These are phyloP conservation scores for Candida alai DNA, from an alignment of 805 yeast genomes.

Conservation along the genomic window DNA sequence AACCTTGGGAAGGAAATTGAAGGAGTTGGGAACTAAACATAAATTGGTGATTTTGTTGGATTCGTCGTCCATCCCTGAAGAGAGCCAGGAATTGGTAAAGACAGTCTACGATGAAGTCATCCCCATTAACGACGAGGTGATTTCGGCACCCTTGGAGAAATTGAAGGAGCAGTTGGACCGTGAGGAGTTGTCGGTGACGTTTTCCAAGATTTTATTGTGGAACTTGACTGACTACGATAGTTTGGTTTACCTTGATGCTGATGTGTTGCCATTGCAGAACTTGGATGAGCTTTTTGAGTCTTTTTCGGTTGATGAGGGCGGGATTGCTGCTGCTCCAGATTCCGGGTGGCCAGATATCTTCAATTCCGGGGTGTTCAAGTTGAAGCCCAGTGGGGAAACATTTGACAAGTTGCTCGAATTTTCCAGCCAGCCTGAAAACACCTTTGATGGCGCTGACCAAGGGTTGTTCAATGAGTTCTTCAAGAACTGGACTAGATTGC, in stretches of 20 bases:
- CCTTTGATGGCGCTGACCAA: conserved; percentile 39
- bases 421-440: conserved; percentile 9
- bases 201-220: conserved; percentile 25
- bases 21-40: conserved; percentile 15
- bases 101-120: conserved; percentile 23
- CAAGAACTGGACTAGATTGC: conserved; percentile 27
- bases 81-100: conserved; percentile 18
- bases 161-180: conserved; percentile 21
- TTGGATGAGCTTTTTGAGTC: conserved; percentile 21
- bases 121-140: conserved; percentile 16
- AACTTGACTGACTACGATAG: conserved; percentile 18
- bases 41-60: conserved; percentile 19
- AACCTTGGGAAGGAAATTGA: conserved; percentile 19
- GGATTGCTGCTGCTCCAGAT: conserved; percentile 25
- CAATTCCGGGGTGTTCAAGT: conserved; percentile 25
- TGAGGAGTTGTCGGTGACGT: conserved; percentile 24
- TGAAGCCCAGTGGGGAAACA: conserved; percentile 18
- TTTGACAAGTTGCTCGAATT: conserved; percentile 16
- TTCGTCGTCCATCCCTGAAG: conserved; percentile 11
- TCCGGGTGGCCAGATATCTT: conserved; percentile 33
- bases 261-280: conserved; percentile 21
- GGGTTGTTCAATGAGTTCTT: conserved; percentile 34
- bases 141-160: conserved; percentile 17
- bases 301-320: conserved; percentile 6
- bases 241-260: conserved; percentile 25